These are phyloP conservation scores for Neocatenulostroma microsporum DNA, from an alignment of 2,329 filamentous ascomycete species.

Conservation along the genomic window DNA sequence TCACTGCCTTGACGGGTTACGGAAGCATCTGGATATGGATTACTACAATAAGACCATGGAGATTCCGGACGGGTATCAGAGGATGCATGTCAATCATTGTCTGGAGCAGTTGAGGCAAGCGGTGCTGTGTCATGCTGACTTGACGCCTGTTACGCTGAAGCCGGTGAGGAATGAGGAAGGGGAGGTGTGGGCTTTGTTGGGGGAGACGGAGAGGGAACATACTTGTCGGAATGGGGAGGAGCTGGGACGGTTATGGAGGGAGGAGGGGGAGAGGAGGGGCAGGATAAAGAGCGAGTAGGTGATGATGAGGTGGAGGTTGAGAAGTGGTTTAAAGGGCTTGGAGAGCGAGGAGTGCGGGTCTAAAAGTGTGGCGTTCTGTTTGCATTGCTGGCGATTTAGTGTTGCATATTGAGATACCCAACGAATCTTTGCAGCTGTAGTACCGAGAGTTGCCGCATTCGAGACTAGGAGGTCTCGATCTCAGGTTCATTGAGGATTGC, in stretches of 20 bases:
- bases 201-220: conserved; percentile 12
- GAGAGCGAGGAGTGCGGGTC: no score
- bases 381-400: no score
- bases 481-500: no score
- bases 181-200: conserved; percentile 6
- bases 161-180: conserved; percentile 2
- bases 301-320: no score
- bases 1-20: conserved; percentile 10
- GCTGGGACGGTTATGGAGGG: conserved; percentile 5
- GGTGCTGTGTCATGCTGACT: conserved; percentile 11
- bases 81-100: conserved; percentile 12
- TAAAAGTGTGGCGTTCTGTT: no score
- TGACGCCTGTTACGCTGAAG: conserved; percentile 11
- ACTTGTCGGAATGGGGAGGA: conserved; percentile 8
- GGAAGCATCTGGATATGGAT: conserved; percentile 6
- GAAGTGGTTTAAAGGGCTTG: no score
- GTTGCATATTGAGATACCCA: no score
- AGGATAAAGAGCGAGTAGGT: conserved; percentile 6
- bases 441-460: no score
- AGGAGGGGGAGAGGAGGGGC: not conserved
- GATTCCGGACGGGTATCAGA: not conserved
- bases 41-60: conserved; percentile 4
- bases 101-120: conserved; percentile 11
- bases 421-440: no score
- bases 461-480: no score